Base-by-base conservation (phyloP, 768 basidiomycete species). In the Pleurotus salmoneostramineus region DNA sequence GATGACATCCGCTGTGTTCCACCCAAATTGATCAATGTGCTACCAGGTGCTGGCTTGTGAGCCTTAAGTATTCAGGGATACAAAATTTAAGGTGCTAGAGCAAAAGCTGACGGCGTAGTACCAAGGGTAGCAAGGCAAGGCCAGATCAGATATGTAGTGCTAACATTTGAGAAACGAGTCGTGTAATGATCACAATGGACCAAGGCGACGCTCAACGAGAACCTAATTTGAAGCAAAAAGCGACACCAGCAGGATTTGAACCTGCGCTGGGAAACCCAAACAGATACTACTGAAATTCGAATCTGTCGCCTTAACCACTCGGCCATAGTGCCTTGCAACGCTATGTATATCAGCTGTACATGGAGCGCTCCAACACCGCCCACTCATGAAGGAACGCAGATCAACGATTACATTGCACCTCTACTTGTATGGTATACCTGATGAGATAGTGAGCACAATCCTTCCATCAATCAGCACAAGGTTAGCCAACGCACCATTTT, bases 261-360 rank as follows among this genome's bases (percentile, higher is more conserved):
- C 70, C 71, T 74, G 69, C 72, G 72, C 65, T 63, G 67, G 55
- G 59, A 68, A 60, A 68, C 60, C 55, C 67, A 64, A 69, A 69
- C 67, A 68, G 68, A 69, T 69, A 47, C 31, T 51, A 50, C 32
- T 52, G 34, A 45, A 27, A 60, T 83, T 82, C 82, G 77, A 84
- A 83, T 85, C 83, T 83, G 77, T 83, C 84, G 84, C 84, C 82
- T 82, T 85, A 85, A 85, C 84, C 84, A 85, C 83, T 84, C 83
- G 82, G 84, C 83, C 84, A 84, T 84, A 80, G 82, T 74, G 69
- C 66, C 68, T 60, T 63, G 50, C n/a, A 8, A 15, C 17, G 45
- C 48, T 34, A 2, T 6, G 27, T 6, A 3, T 10, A 33, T 50
- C 35, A 2, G 27, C 35, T 44, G 47, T 32, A 10, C 35, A 27